Evolutionary conservation across 805 yeast genomes (phyloP), one percentile per base, ranked within the genome.

Genomic region (Schizosaccharomyces octosporus): DNA sequence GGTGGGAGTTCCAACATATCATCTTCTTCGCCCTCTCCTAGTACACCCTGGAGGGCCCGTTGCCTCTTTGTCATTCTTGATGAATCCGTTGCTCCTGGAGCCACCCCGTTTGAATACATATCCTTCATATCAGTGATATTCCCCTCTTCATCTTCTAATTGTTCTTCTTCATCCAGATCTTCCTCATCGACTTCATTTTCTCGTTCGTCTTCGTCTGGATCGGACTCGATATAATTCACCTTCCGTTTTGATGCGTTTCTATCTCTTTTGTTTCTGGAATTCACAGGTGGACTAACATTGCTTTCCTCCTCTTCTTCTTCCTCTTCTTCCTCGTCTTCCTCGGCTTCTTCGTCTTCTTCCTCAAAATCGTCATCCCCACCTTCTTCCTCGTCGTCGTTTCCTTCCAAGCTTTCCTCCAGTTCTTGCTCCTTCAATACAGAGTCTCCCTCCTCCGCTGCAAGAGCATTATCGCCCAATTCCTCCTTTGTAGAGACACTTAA

Each of bases 31-130:
- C 65, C 66, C 19, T 66, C 62, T 61, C 65, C 62, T 63, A 63
- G 11, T 32, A 66, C 67, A n/a, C 63, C 65, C 48, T 61, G 67
- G 48, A 63, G 61, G 15, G 70, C 67, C 13, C 73, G 69, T 62
- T 71, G 74, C 3, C 74, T 68, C 2, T 71, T 70, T 6, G 72
- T 70, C 69, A 70, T 66, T 29, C 65, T 21, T n/a, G 31, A 29
- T 6, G 27, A 17, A 51, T 21, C 31, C 2, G 57, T 51, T 17
- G 36, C 27, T 45, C 27, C 27, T 15, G 51, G 7, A 45, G 51
- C 24, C 24, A 45, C n/a, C 13, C 24, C n/a, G 4, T 45, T 13
- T 21, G 51, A 45, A 17, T 45, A 7, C 24, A 45, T n/a, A 45
- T 45, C 51, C 27, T 45, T 45, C 27, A 45, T 11, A 17, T 45